Conservation (phyloP, 2,329 filamentous ascomycete genomes). For the Ceratocystis cubensis region DNA sequence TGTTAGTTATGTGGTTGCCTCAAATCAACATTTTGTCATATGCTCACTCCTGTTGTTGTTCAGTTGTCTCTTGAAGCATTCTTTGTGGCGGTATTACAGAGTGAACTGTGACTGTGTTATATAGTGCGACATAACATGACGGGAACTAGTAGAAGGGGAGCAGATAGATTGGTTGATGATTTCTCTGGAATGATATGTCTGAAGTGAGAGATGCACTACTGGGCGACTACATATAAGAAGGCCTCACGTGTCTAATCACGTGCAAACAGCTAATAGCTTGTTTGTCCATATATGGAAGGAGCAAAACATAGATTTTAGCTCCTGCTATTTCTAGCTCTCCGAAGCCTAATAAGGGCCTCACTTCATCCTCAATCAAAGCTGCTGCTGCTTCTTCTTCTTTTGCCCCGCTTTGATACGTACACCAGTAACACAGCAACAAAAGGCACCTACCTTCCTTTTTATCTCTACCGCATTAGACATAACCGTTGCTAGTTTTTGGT, state of each 20-base stretch:
- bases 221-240: no score
- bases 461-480: no score
- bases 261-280: background rate
- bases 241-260: no score
- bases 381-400: slow-evolving; percentile 1
- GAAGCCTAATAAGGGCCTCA: background rate
- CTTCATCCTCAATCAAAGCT: background rate
- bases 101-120: no score
- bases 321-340: background rate
- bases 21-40: background rate
- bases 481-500: no score
- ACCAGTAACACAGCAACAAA: background rate
- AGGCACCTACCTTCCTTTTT: no score
- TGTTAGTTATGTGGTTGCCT: background rate
- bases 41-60: background rate
- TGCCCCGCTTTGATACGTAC: slow-evolving; percentile 3
- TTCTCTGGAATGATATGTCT: no score
- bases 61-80: background rate
- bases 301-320: background rate
- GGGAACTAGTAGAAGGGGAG: no score
- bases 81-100: background rate
- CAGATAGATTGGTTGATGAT: no score
- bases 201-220: no score
- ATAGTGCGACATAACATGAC: no score
- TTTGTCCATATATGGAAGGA: background rate